Percentiles rank a stretch among this genome's conserved stretches.
phyloP scores from a whole-genome alignment of 345 rosid genomes.

The Syzygium jambos region DNA sequence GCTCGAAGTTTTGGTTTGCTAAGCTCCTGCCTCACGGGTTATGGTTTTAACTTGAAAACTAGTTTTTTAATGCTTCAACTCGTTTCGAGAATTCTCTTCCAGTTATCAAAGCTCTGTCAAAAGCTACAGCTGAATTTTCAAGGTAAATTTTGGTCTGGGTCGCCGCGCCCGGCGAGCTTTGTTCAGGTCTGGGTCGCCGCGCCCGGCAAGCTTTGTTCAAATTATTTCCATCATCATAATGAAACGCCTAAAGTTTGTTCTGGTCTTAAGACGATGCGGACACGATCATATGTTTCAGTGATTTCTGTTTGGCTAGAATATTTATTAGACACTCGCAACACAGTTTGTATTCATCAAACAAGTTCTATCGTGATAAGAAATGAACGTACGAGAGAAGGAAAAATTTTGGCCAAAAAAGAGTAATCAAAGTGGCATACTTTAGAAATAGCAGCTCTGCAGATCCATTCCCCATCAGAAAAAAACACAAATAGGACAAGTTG shows the following conservation, averaged over 20 bases:
- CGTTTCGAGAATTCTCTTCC: neutral
- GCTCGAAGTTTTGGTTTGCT: neutral
- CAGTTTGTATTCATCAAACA: neutral
- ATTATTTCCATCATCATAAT: neutral
- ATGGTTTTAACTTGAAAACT: neutral
- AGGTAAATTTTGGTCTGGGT: neutral
- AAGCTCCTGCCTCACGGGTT: neutral
- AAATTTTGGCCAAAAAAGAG: neutral
- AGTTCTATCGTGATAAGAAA: neutral
- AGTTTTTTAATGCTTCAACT: neutral
- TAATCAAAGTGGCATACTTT: neutral
- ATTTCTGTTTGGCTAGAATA: neutral
- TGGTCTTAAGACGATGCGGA: neutral
- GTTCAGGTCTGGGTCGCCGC: neutral
- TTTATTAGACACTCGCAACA: neutral
- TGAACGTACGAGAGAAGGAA: neutral
- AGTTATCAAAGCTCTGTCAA: no score
- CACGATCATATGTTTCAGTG: neutral
- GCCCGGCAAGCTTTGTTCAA: neutral
- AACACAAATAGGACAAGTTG: neutral
- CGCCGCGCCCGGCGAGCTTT: neutral
- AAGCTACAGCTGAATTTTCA: neutral
- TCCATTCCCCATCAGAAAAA: neutral
- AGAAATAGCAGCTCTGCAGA: neutral
- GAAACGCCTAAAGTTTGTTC: neutral